phyloP scores from a whole-genome alignment of 2,329 filamentous ascomycete genomes.

The Ceratocystis ficicola region DNA sequence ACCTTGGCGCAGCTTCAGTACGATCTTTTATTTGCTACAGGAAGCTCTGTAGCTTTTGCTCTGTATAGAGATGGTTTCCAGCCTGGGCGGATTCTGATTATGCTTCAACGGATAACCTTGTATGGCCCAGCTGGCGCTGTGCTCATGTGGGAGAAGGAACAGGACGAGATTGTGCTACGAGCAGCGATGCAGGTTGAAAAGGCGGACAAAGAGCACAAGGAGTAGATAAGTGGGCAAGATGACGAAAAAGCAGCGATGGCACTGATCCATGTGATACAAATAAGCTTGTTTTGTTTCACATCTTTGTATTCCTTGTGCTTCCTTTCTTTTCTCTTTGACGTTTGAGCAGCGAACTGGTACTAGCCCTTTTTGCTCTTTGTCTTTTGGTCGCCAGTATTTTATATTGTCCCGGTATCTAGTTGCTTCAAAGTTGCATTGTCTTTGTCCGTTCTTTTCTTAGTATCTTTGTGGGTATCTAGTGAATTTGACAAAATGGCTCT shows the following conservation, averaged over 20 bases:
- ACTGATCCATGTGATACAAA: neutral
- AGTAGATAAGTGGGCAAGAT: neutral
- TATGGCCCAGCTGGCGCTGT: conserved; percentile 20
- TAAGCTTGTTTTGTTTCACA: neutral
- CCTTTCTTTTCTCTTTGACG: neutral
- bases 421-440: no score
- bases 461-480: neutral
- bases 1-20: conserved; percentile 24
- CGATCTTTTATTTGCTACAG: conserved; percentile 24
- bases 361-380: neutral
- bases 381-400: neutral
- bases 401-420: neutral
- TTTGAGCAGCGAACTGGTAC: neutral
- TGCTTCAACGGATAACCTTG: conserved; percentile 13
- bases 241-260: neutral
- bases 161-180: conserved; percentile 16
- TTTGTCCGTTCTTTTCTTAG: neutral
- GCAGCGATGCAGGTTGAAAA: conserved; percentile 18
- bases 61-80: conserved; percentile 10
- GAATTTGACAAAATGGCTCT: no score
- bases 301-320: neutral
- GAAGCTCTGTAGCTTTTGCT: conserved; percentile 16
- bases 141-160: conserved; percentile 18
- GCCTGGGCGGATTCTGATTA: neutral
- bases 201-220: conserved; percentile 16